Conservation (phyloP, 192 early-diverging fungal species). For the Backusella parvicylindrica region DNA sequence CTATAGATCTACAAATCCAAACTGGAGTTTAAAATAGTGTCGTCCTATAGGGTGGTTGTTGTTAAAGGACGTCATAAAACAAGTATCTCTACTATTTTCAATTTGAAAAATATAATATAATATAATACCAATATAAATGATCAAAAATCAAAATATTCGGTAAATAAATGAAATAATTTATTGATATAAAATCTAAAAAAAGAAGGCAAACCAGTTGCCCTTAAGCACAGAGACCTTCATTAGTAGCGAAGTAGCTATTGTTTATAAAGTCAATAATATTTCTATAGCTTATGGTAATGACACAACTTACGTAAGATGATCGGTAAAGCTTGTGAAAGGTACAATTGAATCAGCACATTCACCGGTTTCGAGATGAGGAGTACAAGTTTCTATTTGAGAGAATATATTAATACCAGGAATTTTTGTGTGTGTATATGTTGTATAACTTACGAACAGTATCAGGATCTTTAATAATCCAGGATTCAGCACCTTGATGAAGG, state of each 20-base stretch:
- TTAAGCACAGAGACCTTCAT: constrained; percentile 22
- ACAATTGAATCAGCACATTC: constrained; percentile 10
- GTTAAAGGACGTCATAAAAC: too few species aligned
- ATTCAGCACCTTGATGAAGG: constrained; percentile 7
- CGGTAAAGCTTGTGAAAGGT: constrained; percentile 9
- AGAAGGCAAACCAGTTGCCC: background rate
- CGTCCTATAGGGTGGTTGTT: too few species aligned
- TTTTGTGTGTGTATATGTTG: background rate
- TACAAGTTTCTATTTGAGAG: background rate
- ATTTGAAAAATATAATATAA: too few species aligned
- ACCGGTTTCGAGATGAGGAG: background rate
- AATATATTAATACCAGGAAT: background rate
- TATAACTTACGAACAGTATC: background rate
- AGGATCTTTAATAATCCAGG: background rate
- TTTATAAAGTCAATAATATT: background rate
- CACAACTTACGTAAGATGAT: constrained; percentile 6
- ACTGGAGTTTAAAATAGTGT: too few species aligned
- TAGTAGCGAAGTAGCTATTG: background rate
- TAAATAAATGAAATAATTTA: too few species aligned
- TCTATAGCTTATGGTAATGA: background rate
- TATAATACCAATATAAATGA: too few species aligned
- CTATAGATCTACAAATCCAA: too few species aligned
- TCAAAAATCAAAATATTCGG: too few species aligned
- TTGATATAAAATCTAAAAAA: too few species aligned
- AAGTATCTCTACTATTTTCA: too few species aligned